These are phyloP conservation scores for Debaryomycetaceae sp. DNA, from an alignment of 1,139 yeast genomes.

Conservation along the genomic window DNA sequence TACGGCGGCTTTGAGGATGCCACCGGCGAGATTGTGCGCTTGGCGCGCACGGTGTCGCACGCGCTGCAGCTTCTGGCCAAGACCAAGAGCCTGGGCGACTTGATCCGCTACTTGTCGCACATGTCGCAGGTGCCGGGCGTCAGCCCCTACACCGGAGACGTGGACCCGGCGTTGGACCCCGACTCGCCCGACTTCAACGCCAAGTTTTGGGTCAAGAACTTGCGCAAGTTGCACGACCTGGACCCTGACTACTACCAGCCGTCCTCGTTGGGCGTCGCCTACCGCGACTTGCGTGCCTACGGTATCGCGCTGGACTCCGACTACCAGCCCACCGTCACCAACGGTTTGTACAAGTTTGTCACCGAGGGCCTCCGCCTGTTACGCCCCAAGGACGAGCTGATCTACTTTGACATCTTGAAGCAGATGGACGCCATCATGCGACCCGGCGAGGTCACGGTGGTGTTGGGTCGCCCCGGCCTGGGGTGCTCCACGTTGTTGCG, in stretches of 20 bases:
- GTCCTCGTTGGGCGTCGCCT: conserved; percentile 17
- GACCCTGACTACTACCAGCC: conserved; percentile 20
- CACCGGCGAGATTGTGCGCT: conserved; percentile 22
- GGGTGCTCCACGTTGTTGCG: conserved; percentile 80
- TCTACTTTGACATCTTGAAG: conserved; percentile 53
- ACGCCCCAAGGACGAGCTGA: conserved; percentile 20
- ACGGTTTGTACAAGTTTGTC: conserved; percentile 11
- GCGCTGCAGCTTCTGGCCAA: conserved; percentile 6
- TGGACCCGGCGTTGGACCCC: conserved; percentile 45
- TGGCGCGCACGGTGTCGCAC: conserved; percentile 31
- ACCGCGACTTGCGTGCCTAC: conserved; percentile 15
- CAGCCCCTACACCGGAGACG: conserved; percentile 23
- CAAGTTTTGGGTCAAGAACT: conserved; percentile 23
- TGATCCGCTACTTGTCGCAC: conserved; percentile 46
- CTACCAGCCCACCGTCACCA: conserved; percentile 15
- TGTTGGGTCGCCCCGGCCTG: conserved; percentile 78
- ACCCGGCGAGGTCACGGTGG: conserved; percentile 75
- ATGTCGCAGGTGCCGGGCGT: conserved; percentile 56
- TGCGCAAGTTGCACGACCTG: conserved; percentile 16
- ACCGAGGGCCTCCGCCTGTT: conserved; percentile 39
- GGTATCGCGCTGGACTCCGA: conserved; percentile 17
- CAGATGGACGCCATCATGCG: conserved; percentile 63
- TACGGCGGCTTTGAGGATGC: conserved; percentile 27
- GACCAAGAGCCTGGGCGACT: conserved; percentile 36
- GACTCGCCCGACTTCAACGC: conserved; percentile 54